A percentile compares a stretch with the other conserved stretches of the same genome.
Evolutionary conservation across 768 basidiomycete species (phyloP).

Genomic region (Panaeolus cyanescens): DNA sequence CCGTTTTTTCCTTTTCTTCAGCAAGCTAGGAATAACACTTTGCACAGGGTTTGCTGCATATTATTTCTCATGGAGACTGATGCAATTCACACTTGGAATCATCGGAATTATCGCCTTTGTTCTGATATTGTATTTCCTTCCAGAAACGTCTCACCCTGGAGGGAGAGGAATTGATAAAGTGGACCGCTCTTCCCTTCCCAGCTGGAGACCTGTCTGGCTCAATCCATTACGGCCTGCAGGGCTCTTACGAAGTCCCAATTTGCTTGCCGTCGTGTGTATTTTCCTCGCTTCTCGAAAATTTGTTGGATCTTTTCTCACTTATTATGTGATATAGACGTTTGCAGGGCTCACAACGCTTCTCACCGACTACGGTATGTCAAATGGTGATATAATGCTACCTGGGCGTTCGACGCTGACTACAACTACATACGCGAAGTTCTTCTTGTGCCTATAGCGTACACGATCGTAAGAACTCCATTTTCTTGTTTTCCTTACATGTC

Average conservation of each 20-base stretch:
- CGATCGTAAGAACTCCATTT: slow-evolving; percentile 47
- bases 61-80: slow-evolving; percentile 67
- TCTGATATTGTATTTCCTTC: slow-evolving; percentile 48
- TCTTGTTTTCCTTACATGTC: not conserved
- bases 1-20: not conserved
- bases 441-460: slow-evolving; percentile 64
- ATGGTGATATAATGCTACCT: not conserved
- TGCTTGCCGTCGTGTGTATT: slow-evolving; percentile 51
- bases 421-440: slow-evolving; percentile 41
- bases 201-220: slow-evolving; percentile 41
- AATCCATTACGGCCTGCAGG: slow-evolving; percentile 59
- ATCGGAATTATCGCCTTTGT: slow-evolving; percentile 40
- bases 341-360: slow-evolving; percentile 30
- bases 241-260: slow-evolving; percentile 60
- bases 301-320: not conserved
- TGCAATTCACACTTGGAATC: slow-evolving; percentile 50
- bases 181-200: slow-evolving; percentile 16
- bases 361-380: slow-evolving; percentile 42
- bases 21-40: not conserved
- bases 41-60: slow-evolving; percentile 48
- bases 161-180: slow-evolving; percentile 54
- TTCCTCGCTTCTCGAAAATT: not conserved
- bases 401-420: not conserved
- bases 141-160: slow-evolving; percentile 70
- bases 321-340: slow-evolving; percentile 23